Evolutionary conservation across 805 yeast species (phyloP), one percentile per base, ranked within the genome.

Genomic region (Kazachstania martiniae): DNA sequence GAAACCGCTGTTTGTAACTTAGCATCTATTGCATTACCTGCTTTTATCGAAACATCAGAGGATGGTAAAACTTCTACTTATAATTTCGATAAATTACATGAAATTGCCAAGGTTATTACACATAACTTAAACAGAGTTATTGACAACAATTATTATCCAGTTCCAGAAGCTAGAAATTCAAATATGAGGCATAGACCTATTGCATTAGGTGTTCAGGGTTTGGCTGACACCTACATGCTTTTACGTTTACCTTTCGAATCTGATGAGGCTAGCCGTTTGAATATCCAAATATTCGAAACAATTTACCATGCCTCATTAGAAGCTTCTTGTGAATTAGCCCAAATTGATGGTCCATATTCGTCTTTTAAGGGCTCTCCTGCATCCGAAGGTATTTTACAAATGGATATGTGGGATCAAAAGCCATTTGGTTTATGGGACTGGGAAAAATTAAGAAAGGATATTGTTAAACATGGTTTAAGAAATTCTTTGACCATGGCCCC

Each of bases 1-100:
- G 96, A 87, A 63, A 78, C 81, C 27, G 95, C 96, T 2, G 96
- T 89, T 24, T 89, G 96, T 65, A 87, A 89, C 60, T 65, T 87
- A 46, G 96, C 87, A 0, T 86, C 95, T 12, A 58, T 87, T 33
- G 94, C 94, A 1, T 66, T 89, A 35, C 96, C 96, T 7, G 64
- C 79, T 0, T 87, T 72, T 51, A 69, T 84, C 16, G 65, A 65
- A 34, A 50, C 52, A 23, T 61, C 62, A 19, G 65, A 51, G 21
- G 68, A 65, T 33, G 51, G 53, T 17, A 51, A 50, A n/a, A 63
- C 64, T 12, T 50, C 68, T 6, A 56, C 59, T 49, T 84, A 74
- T 53, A 77, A 87, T 58, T 86, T 84, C 57, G 62, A 68, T 37
- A 69, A 70, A 44, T 65, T 87, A 36, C 95, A 87, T 54, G 59